Evolutionary conservation across 441 rosid genomes (phyloP), one percentile per base, ranked within the genome.

Genomic region (Metrosideros polymorpha): DNA sequence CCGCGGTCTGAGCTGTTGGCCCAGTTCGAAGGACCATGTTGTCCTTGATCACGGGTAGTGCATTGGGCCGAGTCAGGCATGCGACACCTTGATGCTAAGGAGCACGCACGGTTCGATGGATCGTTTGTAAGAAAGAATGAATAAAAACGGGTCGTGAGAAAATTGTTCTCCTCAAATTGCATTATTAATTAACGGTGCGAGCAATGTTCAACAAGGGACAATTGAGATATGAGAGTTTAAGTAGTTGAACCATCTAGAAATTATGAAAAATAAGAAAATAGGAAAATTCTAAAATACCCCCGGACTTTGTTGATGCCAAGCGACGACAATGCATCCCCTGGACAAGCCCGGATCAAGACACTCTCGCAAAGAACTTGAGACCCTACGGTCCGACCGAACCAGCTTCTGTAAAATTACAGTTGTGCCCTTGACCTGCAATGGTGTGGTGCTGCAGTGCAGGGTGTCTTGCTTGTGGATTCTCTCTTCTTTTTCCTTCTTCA

Each of bases 21-120:
- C 18, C 18, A 50, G 4, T 50, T 61, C 42, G 7, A 30, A 7
- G 42, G 42, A 61, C 75, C 12, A 0, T 1, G 5, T 1, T 17
- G 7, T 61, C 25, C 24, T 61, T 30, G 3, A 24, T 61, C 75
- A 30, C 3, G 42, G 30, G 1, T 7, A 0, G 42, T 8, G 18
- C 24, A 8, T 9, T 3, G 12, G 12, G 24, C 1, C 75, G 6
- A 61, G 3, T 61, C 24, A 30, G 17, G 75, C 6, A 0, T 3
- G 75, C 42, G 2, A 61, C 0, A 24, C 24, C 25, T 24, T 0
- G 42, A 30, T 17, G 35, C 42, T 17, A 30, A 61, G 6, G 1
- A 0, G 24, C 0, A 30, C 0, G 42, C 2, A 0, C 6, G 12
- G 42, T 30, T 61, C 30, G 39, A 18, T 4, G 39, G 5, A 61